Percentiles rank a stretch among this genome's conserved stretches.
Evolutionary conservation across 371 early-diverging fungal genomes (phyloP).

Genomic region (Saksenaea oblongispora): DNA sequence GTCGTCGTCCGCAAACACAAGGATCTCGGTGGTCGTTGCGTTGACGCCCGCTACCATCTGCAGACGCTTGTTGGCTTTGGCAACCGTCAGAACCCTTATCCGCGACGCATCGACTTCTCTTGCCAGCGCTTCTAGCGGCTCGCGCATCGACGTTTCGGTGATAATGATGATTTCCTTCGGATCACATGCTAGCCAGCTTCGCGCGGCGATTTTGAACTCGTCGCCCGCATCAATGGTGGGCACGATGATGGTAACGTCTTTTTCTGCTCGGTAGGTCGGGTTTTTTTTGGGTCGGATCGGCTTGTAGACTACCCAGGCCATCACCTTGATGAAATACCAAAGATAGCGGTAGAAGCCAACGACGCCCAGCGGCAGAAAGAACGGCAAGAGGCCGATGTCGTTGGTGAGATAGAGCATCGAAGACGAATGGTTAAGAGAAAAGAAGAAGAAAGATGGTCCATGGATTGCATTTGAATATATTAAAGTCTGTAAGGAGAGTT

Average conservation of each 20-base stretch:
- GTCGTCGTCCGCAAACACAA: constrained; percentile 79
- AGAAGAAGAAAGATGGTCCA: neutral
- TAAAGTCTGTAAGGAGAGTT: neutral
- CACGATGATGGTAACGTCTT: constrained; percentile 75
- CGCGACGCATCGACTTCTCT: constrained; percentile 42
- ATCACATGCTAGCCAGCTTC: constrained; percentile 66
- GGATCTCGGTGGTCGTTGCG: constrained; percentile 64
- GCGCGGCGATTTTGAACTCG: constrained; percentile 69
- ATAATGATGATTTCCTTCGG: constrained; percentile 68
- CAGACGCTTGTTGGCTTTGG: constrained; percentile 67
- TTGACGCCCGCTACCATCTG: constrained; percentile 77
- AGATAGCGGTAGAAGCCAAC: constrained; percentile 76
- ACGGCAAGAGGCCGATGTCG: constrained; percentile 57
- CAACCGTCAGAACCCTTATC: constrained; percentile 57
- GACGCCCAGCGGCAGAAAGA: constrained; percentile 74
- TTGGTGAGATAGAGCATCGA: constrained; percentile 73
- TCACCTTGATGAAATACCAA: constrained; percentile 66
- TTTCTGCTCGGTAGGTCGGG: constrained; percentile 55
- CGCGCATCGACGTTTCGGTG: constrained; percentile 58
- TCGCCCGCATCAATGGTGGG: constrained; percentile 81
- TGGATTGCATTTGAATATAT: neutral
- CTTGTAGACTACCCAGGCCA: constrained; percentile 57
- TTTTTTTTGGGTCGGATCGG: constrained; percentile 53
- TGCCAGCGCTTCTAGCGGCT: constrained; percentile 51
- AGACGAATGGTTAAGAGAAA: neutral